Evolutionary conservation across 225 moss, liverwort and hornwort species (phyloP), one percentile per base, ranked within the genome.

Genomic region (Anthoceros angustus): DNA sequence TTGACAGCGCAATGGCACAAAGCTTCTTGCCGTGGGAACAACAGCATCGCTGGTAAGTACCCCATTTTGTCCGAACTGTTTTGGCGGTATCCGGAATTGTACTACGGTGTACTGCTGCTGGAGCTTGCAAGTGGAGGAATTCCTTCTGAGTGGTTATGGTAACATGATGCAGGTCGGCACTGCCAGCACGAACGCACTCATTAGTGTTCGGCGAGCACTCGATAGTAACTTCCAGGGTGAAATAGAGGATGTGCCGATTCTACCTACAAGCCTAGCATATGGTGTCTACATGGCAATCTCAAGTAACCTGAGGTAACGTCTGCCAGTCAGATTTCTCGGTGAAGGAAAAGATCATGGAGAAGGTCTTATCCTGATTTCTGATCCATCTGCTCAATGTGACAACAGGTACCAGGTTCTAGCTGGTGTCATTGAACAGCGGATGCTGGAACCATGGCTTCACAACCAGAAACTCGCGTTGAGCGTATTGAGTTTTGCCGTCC

Each of bases 201-300:
- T 77, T 66, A 77, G 73, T 40, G 23, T 72, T 46, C 85, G 95
- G 70, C 71, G 82, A 62, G 70, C 74, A 62, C 9, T 88, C 25
- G 94, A 91, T 65, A 85, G 82, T 66, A 77, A 74, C 64, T 79
- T 76, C 64, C 72, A 40, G 60, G 93, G 71, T 49, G 81, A 84
- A 69, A 10, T 64, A 21, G 89, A 92, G 67, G 95, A 98, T 66
- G 66, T 98, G 40, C 95, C 95, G 61, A 87, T 98, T 60, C 71
- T 98, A 32, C 49, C 80, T 45, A 98, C 95, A 26, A 98, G 95
- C 73, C 77, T 98, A 78, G 95, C 95, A 10, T 98, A 98, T 76
- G 95, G 95, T 74, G 95, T 87, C 9, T 98, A 98, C 80, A 98
- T 98, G 95, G 82, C 86, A 42, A 55, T 98, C 63, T 98, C 95